Percentiles rank a stretch among this genome's conserved stretches.
Evolutionary conservation across 1,139 yeast genomes (phyloP).

Genomic region (Blastobotrys raffinosifermentans): DNA sequence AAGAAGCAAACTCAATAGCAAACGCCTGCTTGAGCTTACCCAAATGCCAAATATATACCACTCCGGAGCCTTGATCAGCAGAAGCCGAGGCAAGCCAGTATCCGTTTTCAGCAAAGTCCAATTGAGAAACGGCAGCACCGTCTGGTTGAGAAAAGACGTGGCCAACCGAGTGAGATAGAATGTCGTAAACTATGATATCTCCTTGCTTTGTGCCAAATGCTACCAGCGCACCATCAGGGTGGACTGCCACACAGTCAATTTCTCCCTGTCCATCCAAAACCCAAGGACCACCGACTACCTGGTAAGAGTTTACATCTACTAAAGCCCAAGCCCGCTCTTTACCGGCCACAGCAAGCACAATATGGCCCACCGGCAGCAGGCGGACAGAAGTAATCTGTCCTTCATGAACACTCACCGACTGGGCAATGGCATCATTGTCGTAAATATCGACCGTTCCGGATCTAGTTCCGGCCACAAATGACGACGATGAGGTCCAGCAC

Average conservation of each 20-base stretch:
- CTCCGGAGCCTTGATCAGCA: slow-evolving; percentile 21
- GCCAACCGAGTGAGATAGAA: slow-evolving; percentile 17
- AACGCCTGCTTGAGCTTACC: slow-evolving; percentile 19
- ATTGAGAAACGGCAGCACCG: slow-evolving; percentile 32
- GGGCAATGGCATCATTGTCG: slow-evolving; percentile 3
- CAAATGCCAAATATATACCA: slow-evolving; percentile 24
- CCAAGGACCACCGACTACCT: no score
- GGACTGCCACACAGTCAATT: slow-evolving; percentile 37
- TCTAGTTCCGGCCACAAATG: slow-evolving; percentile 19
- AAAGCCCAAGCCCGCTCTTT: slow-evolving; percentile 8
- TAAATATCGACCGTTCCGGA: slow-evolving; percentile 21
- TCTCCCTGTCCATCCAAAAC: slow-evolving; percentile 11
- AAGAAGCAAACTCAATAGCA: slow-evolving; percentile 21
- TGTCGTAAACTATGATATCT: slow-evolving; percentile 40
- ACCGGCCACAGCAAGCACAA: slow-evolving; percentile 31
- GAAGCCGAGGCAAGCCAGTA: slow-evolving; percentile 48
- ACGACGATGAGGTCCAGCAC: slow-evolving; percentile 20
- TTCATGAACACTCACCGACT: no score
- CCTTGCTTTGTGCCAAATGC: slow-evolving; percentile 44
- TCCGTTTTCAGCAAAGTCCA: slow-evolving; percentile 62
- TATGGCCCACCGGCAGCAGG: slow-evolving; percentile 36
- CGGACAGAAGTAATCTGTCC: slow-evolving; percentile 25
- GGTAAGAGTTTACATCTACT: no score
- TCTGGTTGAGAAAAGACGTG: slow-evolving; percentile 1
- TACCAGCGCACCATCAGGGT: slow-evolving; percentile 60